phyloP scores from a whole-genome alignment of 495 filamentous ascomycete genomes.

The Bacidia gigantensis region DNA sequence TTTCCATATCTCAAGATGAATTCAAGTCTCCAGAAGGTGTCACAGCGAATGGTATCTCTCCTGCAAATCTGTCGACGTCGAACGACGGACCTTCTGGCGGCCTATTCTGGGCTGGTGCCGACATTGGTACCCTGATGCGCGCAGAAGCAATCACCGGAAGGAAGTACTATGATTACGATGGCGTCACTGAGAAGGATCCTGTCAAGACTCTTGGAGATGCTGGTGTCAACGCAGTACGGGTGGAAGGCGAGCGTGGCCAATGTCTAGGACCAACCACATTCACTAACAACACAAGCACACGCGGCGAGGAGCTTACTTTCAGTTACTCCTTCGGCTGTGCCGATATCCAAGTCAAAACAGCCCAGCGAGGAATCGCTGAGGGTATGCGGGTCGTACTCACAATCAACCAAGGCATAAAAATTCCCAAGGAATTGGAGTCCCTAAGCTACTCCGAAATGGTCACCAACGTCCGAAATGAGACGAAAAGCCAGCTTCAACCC shows the following conservation, averaged over 20 bases:
- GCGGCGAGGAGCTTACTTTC: conserved; percentile 10
- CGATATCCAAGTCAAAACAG: conserved; percentile 13
- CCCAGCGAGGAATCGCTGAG: conserved; percentile 8
- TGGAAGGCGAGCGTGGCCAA: conserved; percentile 5
- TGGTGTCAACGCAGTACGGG: conserved; percentile 13
- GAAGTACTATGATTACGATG: conserved; percentile 15
- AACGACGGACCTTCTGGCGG: too few species aligned
- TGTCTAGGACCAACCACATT: conserved; percentile 8
- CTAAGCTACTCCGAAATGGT: conserved; percentile 12
- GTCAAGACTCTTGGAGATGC: conserved; percentile 14
- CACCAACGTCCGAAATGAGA: conserved; percentile 7
- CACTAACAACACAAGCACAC: conserved; percentile 2
- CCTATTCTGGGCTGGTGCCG: conserved; percentile 12
- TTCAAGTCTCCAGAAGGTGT: too few species aligned
- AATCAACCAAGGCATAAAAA: conserved; percentile 14
- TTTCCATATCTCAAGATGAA: too few species aligned
- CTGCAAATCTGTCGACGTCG: neutral
- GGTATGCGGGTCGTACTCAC: conserved; percentile 15
- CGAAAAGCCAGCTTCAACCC: conserved; percentile 15
- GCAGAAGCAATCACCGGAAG: conserved; percentile 12
- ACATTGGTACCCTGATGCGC: conserved; percentile 12
- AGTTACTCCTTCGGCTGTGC: conserved; percentile 13
- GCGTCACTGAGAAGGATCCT: conserved; percentile 15
- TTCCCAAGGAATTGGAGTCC: conserved; percentile 11
- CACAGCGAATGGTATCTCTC: too few species aligned